Evolutionary conservation across 2,329 filamentous ascomycete species (phyloP), one percentile per base, ranked within the genome.

Genomic region (Capronia epimyces): DNA sequence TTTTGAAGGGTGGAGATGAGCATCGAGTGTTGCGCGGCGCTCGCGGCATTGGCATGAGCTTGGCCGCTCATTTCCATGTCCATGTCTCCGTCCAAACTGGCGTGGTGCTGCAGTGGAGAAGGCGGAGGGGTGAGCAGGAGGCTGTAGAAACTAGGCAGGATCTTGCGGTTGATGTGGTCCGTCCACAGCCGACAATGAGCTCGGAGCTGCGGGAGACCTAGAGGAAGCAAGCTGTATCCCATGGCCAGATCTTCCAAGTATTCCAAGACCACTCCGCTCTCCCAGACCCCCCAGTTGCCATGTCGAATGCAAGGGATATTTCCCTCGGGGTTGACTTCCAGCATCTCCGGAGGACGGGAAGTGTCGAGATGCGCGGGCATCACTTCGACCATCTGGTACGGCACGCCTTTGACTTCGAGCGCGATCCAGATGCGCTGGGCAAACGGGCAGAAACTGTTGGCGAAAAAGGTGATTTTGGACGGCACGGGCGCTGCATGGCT

Each of bases 391-490:
- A 94, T 95, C 65, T 94, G 87, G 64, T 95, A 95, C 31, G 79
- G 72, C 7, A 93, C 75, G 15, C 80, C 78, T 66, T 93, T 93
- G 61, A 83, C 75, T 66, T 95, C 88, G 29, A 95, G 75, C 1
- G 88, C 86, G 57, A 95, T 93, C 89, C 89, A 95, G 21, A 93
- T 86, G 15, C 88, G 81, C 65, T 94, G 88, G 1, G 89, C 88
- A 65, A 91, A 93, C 21, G 88, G 88, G 63, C 89, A 94, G 67
- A 89, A 93, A 65, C 86, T 90, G 61, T 84, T 86, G 22, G 87
- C 87, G 65, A 85, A 94, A 1, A 95, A 73, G 67, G 89, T 90
- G 43, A 94, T 68, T 39, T 57, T 53, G 8, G 54, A 53, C 6
- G 84, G 79, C 55, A 79, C 73, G 4, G 89, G 84, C 53, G 80